Evolutionary conservation across 331 rosid genomes (phyloP).

Genomic region (Arachis monticola): DNA sequence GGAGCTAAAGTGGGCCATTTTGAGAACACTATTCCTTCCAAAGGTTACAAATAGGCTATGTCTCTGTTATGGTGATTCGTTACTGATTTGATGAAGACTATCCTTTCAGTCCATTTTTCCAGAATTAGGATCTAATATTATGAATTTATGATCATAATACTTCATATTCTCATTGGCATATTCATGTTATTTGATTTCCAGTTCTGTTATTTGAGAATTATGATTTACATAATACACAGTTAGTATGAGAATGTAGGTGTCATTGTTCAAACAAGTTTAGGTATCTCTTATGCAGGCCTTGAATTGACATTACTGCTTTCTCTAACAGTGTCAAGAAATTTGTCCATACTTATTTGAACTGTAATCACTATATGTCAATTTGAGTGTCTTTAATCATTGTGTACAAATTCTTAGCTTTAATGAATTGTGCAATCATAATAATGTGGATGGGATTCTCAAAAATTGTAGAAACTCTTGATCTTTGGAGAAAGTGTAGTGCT

Average conservation of each 20-base stretch:
- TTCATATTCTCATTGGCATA: too few relatives aligned
- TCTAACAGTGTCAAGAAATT: too few relatives aligned
- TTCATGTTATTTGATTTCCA: too few relatives aligned
- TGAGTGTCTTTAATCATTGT: not conserved
- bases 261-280: too few relatives aligned
- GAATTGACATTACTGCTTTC: too few relatives aligned
- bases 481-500: conserved; percentile 82
- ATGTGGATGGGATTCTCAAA: conserved; percentile 35
- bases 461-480: conserved; percentile 63
- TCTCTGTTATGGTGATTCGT: not conserved
- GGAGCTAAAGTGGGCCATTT: conserved; percentile 55
- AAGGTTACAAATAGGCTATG: conserved; percentile 49
- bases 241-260: too few relatives aligned
- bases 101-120: too few relatives aligned
- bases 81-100: too few relatives aligned
- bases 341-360: not conserved
- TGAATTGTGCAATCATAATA: conserved; percentile 6
- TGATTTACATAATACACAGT: too few relatives aligned
- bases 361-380: not conserved
- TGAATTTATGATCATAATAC: too few relatives aligned
- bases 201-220: not conserved
- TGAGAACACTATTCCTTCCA: conserved; percentile 66
- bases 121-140: too few relatives aligned
- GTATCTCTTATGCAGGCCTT: too few relatives aligned
- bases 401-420: not conserved